Evolutionary conservation across 1,284 basidiomycete species (phyloP), one percentile per base, ranked within the genome.

Genomic region (Moniliophthora roreri): DNA sequence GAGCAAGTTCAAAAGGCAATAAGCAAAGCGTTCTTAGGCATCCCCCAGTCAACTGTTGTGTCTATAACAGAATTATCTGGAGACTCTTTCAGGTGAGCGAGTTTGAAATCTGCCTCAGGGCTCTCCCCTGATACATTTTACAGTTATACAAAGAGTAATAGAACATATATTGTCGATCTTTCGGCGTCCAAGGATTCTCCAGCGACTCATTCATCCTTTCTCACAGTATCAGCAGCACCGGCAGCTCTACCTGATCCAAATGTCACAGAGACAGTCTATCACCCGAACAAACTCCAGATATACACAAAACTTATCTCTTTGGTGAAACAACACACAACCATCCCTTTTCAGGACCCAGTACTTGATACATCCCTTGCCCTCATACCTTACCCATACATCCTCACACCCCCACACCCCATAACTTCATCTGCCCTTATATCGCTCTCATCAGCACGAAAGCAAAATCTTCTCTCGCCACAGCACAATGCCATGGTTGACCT

Each of bases 401-500:
- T 79, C 51, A 74, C 73, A 9, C 68, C 73, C 0, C 64, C 69
- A 1, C 63, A 69, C 3, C 65, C 67, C 1, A 61, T 75, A 16
- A 58, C 66, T 16, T 70, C 73, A 0, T 50, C 64, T 16, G 57
- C 60, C 37, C 64, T 75, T 52, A 57, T 76, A 9, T 64, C 76
- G 4, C 65, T 79, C 8, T 61, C 72, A 0, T 55, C 65, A 9
- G 76, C 74, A 13, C 78, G 78, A 18, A 59, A 63, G 11, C 60
- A 64, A 1, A 69, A 71, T 3, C 57, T 69, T 21, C 73, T 88
- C 38, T 69, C 75, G 1, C 60, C 68, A 0, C 58, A 70, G 23
- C 76, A 82, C 40, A 63, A 64, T 2, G 64, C 75, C 6, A 66
- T 75, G n/a, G 62, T 87, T 54, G 82, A 88, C 54, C 71, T 85